Evolutionary conservation across 306 rosid genomes (phyloP).

Genomic region (Citrullus colocynthis): DNA sequence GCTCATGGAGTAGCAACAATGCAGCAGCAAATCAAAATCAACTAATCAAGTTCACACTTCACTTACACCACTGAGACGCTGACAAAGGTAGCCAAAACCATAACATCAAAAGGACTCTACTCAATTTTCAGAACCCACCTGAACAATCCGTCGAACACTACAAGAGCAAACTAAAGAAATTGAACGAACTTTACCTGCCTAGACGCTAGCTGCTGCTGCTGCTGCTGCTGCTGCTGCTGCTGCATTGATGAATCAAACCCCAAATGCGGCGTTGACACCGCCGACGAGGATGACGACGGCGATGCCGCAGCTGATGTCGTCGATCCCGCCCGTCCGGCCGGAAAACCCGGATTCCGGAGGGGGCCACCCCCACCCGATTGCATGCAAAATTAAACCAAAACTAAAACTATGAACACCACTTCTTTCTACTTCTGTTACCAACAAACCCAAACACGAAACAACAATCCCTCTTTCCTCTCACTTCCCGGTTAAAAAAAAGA

Average conservation of each 20-base stretch:
- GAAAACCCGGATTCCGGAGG: slow-evolving; percentile 63
- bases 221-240: slow-evolving; percentile 61
- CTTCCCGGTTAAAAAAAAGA: neutral
- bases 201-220: slow-evolving; percentile 43
- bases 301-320: slow-evolving; percentile 70
- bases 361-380: slow-evolving; percentile 75
- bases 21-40: neutral
- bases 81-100: neutral
- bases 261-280: slow-evolving; percentile 65
- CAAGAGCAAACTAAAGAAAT: neutral
- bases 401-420: slow-evolving; percentile 9
- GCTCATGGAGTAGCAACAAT: neutral
- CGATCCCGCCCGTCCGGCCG: slow-evolving; percentile 63
- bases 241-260: slow-evolving; percentile 61
- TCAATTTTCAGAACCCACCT: neutral
- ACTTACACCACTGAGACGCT: neutral
- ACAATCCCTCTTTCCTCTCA: slow-evolving; percentile 13
- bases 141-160: neutral
- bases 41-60: neutral
- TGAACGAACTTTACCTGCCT: slow-evolving; percentile 64
- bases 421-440: neutral
- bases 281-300: slow-evolving; percentile 81
- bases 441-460: slow-evolving; percentile 17
- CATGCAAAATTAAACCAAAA: slow-evolving; percentile 48
- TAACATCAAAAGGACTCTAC: neutral